Percentiles rank a stretch among this genome's conserved stretches.
phyloP scores from a whole-genome alignment of 2,329 filamentous ascomycete genomes.

The Colletotrichum sp. region DNA sequence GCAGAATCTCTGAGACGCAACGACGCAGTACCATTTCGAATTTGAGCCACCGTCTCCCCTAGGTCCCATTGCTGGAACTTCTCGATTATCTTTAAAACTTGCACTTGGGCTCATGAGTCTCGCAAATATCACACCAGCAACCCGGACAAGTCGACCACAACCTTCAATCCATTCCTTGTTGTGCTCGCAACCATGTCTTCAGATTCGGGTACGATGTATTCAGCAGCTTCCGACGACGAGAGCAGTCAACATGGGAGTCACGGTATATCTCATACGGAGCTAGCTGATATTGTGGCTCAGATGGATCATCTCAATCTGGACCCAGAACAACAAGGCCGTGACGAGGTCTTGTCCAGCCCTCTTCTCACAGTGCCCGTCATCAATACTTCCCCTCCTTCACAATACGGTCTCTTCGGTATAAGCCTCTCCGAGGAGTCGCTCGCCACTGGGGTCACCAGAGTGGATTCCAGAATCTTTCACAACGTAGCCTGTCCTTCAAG shows the following conservation, averaged over 20 bases:
- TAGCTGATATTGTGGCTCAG: not conserved
- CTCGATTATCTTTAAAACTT: not conserved
- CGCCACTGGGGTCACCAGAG: no score
- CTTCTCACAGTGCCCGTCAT: not conserved
- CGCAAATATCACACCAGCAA: not conserved
- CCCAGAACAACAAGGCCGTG: not conserved
- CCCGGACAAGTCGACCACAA: not conserved
- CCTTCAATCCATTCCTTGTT: not conserved
- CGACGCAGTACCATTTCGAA: not conserved
- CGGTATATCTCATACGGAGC: not conserved
- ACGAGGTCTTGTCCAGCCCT: conserved; percentile 11
- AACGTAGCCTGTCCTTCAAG: conserved; percentile 59
- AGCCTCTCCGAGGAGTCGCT: not conserved
- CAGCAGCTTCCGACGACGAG: not conserved
- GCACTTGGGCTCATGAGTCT: not conserved
- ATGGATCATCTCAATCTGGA: not conserved
- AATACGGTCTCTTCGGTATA: conserved; percentile 28
- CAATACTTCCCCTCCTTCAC: not conserved
- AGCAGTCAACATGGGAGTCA: not conserved
- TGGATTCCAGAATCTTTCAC: conserved; percentile 40
- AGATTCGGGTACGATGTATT: not conserved
- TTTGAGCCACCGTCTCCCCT: not conserved
- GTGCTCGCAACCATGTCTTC: not conserved
- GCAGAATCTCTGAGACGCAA: not conserved
- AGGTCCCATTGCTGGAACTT: not conserved